Evolutionary conservation across 805 yeast genomes (phyloP).

Genomic region (Lachancea lanzarotensis): DNA sequence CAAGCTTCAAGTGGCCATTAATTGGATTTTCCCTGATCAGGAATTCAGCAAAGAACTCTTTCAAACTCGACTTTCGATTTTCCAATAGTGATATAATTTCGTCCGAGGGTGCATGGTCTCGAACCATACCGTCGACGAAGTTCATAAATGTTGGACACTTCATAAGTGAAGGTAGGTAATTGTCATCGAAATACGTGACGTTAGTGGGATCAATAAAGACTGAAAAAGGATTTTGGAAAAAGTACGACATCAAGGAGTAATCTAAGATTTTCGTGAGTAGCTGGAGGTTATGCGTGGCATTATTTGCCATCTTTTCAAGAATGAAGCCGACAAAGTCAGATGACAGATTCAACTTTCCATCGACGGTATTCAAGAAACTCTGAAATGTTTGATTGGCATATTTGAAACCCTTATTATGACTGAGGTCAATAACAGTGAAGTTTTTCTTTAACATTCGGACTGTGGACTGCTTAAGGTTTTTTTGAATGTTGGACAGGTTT

Average conservation of each 20-base stretch:
- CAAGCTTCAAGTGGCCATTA: slow-evolving; percentile 27
- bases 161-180: slow-evolving; percentile 21
- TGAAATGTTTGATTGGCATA: slow-evolving; percentile 30
- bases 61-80: slow-evolving; percentile 22
- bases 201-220: slow-evolving; percentile 32
- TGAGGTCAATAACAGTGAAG: slow-evolving; percentile 25
- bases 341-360: slow-evolving; percentile 30
- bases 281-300: slow-evolving; percentile 28
- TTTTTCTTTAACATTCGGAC: slow-evolving; percentile 26
- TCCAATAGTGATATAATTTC: slow-evolving; percentile 24
- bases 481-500: slow-evolving; percentile 30
- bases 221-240: slow-evolving; percentile 31
- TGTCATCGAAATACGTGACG: slow-evolving; percentile 23
- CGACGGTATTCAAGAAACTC: slow-evolving; percentile 31
- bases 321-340: slow-evolving; percentile 26
- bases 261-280: slow-evolving; percentile 29
- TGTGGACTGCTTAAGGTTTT: slow-evolving; percentile 29
- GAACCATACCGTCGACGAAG: slow-evolving; percentile 28
- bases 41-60: slow-evolving; percentile 30
- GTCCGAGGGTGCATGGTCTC: slow-evolving; percentile 21
- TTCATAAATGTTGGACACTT: slow-evolving; percentile 33
- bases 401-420: slow-evolving; percentile 30
- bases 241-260: slow-evolving; percentile 31
- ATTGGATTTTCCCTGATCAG: slow-evolving; percentile 32
- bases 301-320: slow-evolving; percentile 30